phyloP scores from a whole-genome alignment of 129 eudicot genomes.

The Centaurea solstitialis region DNA sequence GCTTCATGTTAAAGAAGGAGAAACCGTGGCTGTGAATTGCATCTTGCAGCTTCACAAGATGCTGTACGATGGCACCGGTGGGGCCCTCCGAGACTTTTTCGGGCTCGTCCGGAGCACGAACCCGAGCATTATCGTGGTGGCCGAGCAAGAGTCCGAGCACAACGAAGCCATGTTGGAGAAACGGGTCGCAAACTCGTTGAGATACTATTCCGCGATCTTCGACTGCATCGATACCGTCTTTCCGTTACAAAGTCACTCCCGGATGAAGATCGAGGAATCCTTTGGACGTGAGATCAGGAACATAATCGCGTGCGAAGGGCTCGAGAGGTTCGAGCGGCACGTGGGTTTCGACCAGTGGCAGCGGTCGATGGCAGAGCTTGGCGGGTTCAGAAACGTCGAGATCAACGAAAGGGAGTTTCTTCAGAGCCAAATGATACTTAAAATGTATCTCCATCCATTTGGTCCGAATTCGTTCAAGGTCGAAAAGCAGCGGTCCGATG shows the following conservation, averaged over 20 bases:
- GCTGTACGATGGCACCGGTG: conserved; percentile 64
- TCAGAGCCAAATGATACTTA: conserved; percentile 79
- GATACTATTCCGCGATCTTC: conserved; percentile 81
- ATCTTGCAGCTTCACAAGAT: conserved; percentile 80
- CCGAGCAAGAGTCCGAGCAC: conserved; percentile 93
- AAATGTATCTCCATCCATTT: conserved; percentile 55
- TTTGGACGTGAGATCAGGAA: conserved; percentile 83
- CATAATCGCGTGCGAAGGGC: conserved; percentile 87
- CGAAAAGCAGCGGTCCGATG: conserved; percentile 46
- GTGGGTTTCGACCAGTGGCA: conserved; percentile 63
- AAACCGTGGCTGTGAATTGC: conserved; percentile 79
- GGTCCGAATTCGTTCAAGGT: conserved; percentile 37
- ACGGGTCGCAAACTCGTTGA: conserved; percentile 61
- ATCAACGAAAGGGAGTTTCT: conserved; percentile 65
- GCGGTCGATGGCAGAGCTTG: conserved; percentile 58
- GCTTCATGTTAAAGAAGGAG: conserved; percentile 94
- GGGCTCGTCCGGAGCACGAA: conserved; percentile 85
- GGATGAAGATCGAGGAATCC: conserved; percentile 78
- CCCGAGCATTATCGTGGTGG: conserved; percentile 58
- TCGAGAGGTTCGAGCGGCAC: conserved; percentile 82
- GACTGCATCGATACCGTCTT: conserved; percentile 64
- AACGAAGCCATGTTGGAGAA: conserved; percentile 52
- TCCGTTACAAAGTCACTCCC: conserved; percentile 52
- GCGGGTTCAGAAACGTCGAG: conserved; percentile 57
- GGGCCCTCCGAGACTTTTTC: conserved; percentile 60